Evolutionary conservation across 768 basidiomycete species (phyloP), one percentile per base, ranked within the genome.

Genomic region (Suillus cothurnatus): DNA sequence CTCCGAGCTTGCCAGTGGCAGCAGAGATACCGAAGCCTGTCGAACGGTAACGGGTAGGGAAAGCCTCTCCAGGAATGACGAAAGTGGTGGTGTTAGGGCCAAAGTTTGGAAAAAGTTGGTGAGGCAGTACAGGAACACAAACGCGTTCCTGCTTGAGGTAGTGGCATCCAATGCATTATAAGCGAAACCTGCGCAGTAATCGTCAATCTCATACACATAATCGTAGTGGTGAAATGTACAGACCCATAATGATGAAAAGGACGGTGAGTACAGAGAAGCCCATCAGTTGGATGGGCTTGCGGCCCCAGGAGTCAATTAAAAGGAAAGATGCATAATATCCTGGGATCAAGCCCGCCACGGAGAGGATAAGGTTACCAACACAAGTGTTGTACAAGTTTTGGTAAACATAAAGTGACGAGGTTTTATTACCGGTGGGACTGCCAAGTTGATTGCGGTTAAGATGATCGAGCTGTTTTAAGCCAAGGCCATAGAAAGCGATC

Each of bases 401-500:
- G 74, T 87, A 93, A 23, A 89, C 81, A 43, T 74, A 76, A 17
- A 68, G 64, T 17, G 77, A 57, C 1, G 82, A 79, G 5, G 66
- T 72, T 19, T 72, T 68, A 12, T 64, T 9, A 7, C 61, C 68
- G 5, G 12, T 49, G 21, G 85, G 76, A 12, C 76, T 74, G 60
- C 92, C 93, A 73, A 78, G 45, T 88, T 88, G 71, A 95, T 94
- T 36, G 90, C 85, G 61, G 80, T 76, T 58, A 96, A 81, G 67
- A 96, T 90, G 73, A 88, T 86, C 41, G 86, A 82, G 4, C 88
- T 91, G 79, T 96, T 96, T 96, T 63, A 97, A 84, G 63, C 93
- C 90, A 43, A 97, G 84, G 61, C 93, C 94, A 75, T 95, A 95
- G 80, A 93, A 95, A 11, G 93, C 93, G 63, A 95, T 88, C 87